These are phyloP conservation scores for Fusarium miscanthi DNA, from an alignment of 2,329 filamentous ascomycete genomes.

Conservation along the genomic window DNA sequence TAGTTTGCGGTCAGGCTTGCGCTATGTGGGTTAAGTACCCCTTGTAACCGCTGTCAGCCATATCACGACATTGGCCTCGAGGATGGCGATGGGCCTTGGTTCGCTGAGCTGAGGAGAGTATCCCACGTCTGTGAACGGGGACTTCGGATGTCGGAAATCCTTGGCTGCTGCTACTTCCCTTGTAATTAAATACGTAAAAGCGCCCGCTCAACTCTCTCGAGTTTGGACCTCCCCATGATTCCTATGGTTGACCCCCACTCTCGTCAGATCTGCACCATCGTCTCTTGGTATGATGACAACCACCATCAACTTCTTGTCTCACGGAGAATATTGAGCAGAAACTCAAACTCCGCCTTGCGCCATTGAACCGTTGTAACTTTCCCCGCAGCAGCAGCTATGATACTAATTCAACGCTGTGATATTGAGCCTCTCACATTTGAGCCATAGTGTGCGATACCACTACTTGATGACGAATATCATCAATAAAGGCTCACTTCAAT, in stretches of 20 bases:
- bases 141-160: slow-evolving; percentile 31
- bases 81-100: slow-evolving; percentile 37
- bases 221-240: neutral
- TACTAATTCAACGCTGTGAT: slow-evolving; percentile 68
- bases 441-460: slow-evolving; percentile 65
- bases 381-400: slow-evolving; percentile 57
- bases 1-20: slow-evolving; percentile 26
- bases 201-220: neutral
- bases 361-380: slow-evolving; percentile 58
- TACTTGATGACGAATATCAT: slow-evolving; percentile 47
- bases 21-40: slow-evolving; percentile 38
- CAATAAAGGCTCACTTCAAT: neutral
- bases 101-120: neutral
- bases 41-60: slow-evolving; percentile 35
- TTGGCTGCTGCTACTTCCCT: neutral
- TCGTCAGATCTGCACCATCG: slow-evolving; percentile 10
- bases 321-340: neutral
- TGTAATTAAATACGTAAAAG: slow-evolving; percentile 23
- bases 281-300: slow-evolving; percentile 9
- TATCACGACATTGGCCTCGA: slow-evolving; percentile 42
- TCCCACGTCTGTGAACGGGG: slow-evolving; percentile 28
- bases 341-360: slow-evolving; percentile 51
- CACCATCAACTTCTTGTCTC: slow-evolving; percentile 2
- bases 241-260: slow-evolving; percentile 26
- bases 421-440: slow-evolving; percentile 62